Evolutionary conservation across 345 rosid species (phyloP), one percentile per base, ranked within the genome.

Genomic region (Trapa bicornis): DNA sequence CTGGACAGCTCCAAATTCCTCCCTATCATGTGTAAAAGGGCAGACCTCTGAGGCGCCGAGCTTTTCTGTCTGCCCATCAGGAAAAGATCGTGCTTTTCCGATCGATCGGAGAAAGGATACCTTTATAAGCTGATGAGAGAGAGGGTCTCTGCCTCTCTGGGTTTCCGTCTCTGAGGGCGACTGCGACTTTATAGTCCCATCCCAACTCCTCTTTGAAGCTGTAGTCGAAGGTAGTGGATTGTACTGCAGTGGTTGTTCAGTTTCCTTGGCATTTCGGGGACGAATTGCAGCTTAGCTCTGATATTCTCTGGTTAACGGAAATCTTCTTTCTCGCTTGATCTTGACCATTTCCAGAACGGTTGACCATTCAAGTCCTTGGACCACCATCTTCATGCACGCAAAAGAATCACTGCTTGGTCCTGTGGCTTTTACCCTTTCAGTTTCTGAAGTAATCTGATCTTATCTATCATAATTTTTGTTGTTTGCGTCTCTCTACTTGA

Each of bases 81-180:
- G 58, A 57, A 57, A 33, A 15, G 62, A 29, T 22, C 33, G 32
- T 32, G 35, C 11, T 54, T n/a, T 15, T 53, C 58, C 58, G 12
- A 33, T 35, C 11, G 38, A 58, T 8, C 3, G 63, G 63, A 3
- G 8, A 13, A 32, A 58, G 63, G 38, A 6, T 5, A 6, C 7
- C 60, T n/a, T 33, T n/a, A 54, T n/a, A 54, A 5, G 60, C 33
- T 22, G 63, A 58, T 58, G 63, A 58, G 12, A 9, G 38, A 22
- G 35, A 58, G 63, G 9, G 38, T 58, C 63, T 58, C 63, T 32
- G 63, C 32, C 63, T 58, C 5, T 32, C 63, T 58, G 63, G 63
- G 37, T 58, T 38, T 58, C 3, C 3, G 37, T 4, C 38, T 32
- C 38, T 58, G 63, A 58, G 38, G 13, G 38, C 63, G 37, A 33